A percentile compares a stretch with the other conserved stretches of the same genome.
These are phyloP conservation scores for Erodium chrysanthum DNA, from an alignment of 441 rosid species.

Conservation along the genomic window DNA sequence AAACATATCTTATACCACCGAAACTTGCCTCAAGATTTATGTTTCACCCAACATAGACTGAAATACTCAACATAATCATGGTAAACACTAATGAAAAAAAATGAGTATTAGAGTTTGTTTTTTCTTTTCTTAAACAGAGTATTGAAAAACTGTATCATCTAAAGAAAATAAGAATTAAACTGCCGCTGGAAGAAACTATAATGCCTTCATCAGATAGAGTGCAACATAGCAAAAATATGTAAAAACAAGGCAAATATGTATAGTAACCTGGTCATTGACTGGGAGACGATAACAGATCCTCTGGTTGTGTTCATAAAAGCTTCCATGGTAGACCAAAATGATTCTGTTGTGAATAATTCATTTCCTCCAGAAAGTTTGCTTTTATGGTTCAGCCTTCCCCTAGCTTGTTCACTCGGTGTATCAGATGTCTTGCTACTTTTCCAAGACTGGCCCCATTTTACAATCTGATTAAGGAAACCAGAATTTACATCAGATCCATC, in stretches of 20 bases:
- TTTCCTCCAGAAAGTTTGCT: slow-evolving; percentile 18
- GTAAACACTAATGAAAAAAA: background rate
- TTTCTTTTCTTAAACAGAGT: background rate
- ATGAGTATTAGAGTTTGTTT: background rate
- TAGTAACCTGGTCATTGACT: slow-evolving; percentile 58
- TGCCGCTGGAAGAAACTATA: background rate
- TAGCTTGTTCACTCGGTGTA: slow-evolving; percentile 25
- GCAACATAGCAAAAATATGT: background rate
- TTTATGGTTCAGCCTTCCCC: slow-evolving; percentile 21
- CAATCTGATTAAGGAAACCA: slow-evolving; percentile 28
- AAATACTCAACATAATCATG: background rate
- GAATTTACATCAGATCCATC: slow-evolving; percentile 18
- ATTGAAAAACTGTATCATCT: background rate
- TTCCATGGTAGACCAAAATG: slow-evolving; percentile 53
- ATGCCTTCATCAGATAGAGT: no score
- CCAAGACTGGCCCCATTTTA: slow-evolving; percentile 32
- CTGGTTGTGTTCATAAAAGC: slow-evolving; percentile 39
- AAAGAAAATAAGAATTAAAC: background rate
- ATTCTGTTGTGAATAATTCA: slow-evolving; percentile 31
- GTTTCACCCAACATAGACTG: background rate
- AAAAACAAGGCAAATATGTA: slow-evolving; percentile 11
- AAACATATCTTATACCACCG: no score
- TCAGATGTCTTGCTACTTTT: slow-evolving; percentile 19
- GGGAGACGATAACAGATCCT: slow-evolving; percentile 39
- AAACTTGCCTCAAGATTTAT: no score